These are phyloP conservation scores for Bacidia rubella DNA, from an alignment of 495 filamentous ascomycete species.

Conservation along the genomic window DNA sequence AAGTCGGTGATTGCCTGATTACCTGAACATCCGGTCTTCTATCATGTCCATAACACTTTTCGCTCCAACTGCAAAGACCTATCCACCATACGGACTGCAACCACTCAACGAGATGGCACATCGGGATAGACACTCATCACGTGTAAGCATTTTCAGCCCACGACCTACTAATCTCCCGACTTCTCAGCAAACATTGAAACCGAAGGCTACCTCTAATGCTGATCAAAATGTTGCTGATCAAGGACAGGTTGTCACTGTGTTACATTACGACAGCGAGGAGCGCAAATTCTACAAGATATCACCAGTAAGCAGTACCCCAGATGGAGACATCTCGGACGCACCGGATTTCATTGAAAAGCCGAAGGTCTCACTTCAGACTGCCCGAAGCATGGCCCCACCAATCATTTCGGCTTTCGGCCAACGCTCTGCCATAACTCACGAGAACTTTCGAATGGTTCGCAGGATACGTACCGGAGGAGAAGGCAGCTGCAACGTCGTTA, in stretches of 20 bases:
- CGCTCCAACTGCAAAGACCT: neutral
- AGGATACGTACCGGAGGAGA: neutral
- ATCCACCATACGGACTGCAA: neutral
- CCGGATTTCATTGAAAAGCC: neutral
- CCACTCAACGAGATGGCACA: neutral
- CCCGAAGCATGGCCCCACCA: neutral
- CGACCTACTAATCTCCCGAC: neutral
- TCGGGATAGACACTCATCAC: neutral
- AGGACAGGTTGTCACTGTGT: neutral
- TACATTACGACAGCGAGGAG: neutral
- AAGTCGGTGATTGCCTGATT: neutral
- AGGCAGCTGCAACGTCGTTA: conserved; percentile 7
- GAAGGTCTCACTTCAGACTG: neutral
- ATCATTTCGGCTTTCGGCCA: neutral
- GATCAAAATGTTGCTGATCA: neutral
- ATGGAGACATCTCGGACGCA: neutral
- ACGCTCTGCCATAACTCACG: neutral
- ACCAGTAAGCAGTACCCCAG: neutral
- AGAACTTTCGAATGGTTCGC: neutral
- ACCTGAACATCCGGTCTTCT: neutral
- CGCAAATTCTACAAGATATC: neutral
- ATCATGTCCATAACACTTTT: too few species aligned
- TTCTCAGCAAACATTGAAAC: neutral
- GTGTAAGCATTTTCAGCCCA: neutral
- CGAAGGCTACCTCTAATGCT: neutral